Evolutionary conservation across 352 stramenopile species (phyloP).

Genomic region (Globisporangium perplexum): DNA sequence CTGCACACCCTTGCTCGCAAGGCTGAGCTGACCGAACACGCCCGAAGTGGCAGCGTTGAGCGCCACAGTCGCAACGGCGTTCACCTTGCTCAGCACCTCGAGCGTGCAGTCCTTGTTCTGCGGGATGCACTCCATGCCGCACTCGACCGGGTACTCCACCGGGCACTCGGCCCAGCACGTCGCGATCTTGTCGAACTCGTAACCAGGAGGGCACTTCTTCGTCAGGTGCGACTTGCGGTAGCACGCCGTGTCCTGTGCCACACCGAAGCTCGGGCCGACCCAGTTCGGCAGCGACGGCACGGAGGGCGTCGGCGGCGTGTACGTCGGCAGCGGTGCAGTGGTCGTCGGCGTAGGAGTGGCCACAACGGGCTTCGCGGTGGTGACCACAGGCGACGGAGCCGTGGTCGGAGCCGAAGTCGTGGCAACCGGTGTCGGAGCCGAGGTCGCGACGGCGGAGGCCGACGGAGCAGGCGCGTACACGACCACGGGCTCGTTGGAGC

Average conservation of each 20-base stretch:
- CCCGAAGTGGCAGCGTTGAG: slow-evolving; percentile 48
- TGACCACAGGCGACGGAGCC: too few species aligned
- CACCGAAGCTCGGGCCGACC: slow-evolving; percentile 13
- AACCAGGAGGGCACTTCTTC: slow-evolving; percentile 15
- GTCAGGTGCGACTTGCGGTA: slow-evolving; percentile 16
- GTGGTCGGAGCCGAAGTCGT: background rate
- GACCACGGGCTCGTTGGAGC: background rate
- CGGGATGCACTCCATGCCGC: slow-evolving; percentile 58
- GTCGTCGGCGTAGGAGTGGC: too few species aligned
- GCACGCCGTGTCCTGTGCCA: slow-evolving; percentile 12
- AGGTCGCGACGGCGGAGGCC: background rate
- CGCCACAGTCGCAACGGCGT: slow-evolving; percentile 33
- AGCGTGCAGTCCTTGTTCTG: slow-evolving; percentile 58
- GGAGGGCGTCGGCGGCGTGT: slow-evolving; percentile 11
- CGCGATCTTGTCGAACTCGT: slow-evolving; percentile 33
- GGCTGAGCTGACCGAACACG: slow-evolving; percentile 40
- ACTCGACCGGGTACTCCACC: slow-evolving; percentile 69
- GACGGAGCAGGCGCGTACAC: background rate
- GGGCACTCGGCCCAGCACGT: slow-evolving; percentile 68
- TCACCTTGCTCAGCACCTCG: slow-evolving; percentile 46
- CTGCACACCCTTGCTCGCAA: slow-evolving; percentile 35
- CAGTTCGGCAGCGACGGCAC: slow-evolving; percentile 11
- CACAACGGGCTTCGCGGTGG: too few species aligned
- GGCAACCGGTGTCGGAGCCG: too few species aligned
- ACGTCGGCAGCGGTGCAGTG: background rate